A percentile compares a stretch with the other conserved stretches of the same genome.
phyloP scores from a whole-genome alignment of 2,329 filamentous ascomycete genomes.

The Hypoxylon sp. region DNA sequence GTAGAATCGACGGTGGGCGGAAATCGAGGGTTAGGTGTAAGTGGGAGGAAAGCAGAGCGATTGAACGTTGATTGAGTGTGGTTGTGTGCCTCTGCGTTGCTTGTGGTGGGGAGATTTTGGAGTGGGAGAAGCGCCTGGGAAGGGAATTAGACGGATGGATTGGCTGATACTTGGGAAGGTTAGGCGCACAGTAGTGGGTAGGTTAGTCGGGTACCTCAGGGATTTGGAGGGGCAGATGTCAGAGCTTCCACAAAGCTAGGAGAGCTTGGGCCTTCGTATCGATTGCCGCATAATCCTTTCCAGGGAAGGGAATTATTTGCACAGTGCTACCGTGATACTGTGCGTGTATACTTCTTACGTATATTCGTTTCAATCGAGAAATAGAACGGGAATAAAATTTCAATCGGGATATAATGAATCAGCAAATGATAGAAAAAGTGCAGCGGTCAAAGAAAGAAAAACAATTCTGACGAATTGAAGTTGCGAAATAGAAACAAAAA shows the following conservation, averaged over 20 bases:
- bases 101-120: constrained; percentile 48
- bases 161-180: constrained; percentile 35
- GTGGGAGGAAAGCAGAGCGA: constrained; percentile 38
- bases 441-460: constrained; percentile 17
- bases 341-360: constrained; percentile 6
- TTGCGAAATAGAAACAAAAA: constrained; percentile 19
- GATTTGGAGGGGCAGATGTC: constrained; percentile 38
- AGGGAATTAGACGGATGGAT: constrained; percentile 44
- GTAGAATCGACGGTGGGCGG: constrained; percentile 38
- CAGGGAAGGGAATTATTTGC: not conserved
- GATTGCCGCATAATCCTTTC: constrained; percentile 30
- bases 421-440: constrained; percentile 7
- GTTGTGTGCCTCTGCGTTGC: constrained; percentile 27
- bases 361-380: constrained; percentile 9
- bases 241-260: constrained; percentile 36
- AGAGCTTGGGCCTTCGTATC: constrained; percentile 41
- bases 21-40: constrained; percentile 38
- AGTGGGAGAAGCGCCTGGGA: constrained; percentile 31
- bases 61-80: constrained; percentile 36
- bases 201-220: constrained; percentile 31
- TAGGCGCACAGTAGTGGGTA: constrained; percentile 38
- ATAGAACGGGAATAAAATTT: constrained; percentile 1
- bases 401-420: constrained; percentile 24
- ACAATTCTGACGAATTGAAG: constrained; percentile 26
- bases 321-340: constrained; percentile 15